Conservation (phyloP, 805 yeast species). For the Suhomyces kilbournensis region DNA sequence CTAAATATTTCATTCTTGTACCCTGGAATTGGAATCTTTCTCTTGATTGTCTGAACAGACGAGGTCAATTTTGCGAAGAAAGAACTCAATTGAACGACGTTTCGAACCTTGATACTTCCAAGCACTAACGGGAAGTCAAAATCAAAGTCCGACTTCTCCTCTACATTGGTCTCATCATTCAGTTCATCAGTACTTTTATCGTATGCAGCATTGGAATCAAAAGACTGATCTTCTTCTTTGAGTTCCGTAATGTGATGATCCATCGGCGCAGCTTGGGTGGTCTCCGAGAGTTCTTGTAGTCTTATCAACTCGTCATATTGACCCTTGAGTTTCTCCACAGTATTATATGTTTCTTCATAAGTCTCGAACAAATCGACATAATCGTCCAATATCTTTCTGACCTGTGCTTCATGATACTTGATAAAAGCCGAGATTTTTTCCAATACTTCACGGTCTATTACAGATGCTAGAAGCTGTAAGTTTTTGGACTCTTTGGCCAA, state of each 20-base stretch:
- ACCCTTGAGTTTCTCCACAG: constrained; percentile 26
- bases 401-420: constrained; percentile 35
- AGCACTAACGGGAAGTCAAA: constrained; percentile 31
- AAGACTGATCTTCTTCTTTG: not conserved
- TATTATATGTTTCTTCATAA: constrained; percentile 21
- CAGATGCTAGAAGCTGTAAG: constrained; percentile 25
- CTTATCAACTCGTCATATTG: constrained; percentile 30
- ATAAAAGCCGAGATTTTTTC: constrained; percentile 33
- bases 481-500: constrained; percentile 22
- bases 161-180: constrained; percentile 1
- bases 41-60: constrained; percentile 22
- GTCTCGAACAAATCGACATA: constrained; percentile 22
- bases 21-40: constrained; percentile 41
- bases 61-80: constrained; percentile 22
- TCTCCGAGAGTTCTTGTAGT: constrained; percentile 30
- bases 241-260: not conserved
- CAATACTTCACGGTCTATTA: constrained; percentile 33
- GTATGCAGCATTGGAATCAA: not conserved
- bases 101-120: constrained; percentile 22
- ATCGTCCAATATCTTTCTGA: constrained; percentile 20
- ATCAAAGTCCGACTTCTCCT: constrained; percentile 9
- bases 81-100: constrained; percentile 16
- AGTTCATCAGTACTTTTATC: constrained; percentile 3
- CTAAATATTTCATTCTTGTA: constrained; percentile 37
- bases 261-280: constrained; percentile 3